Evolutionary conservation across 2,329 filamentous ascomycete species (phyloP).

Genomic region (Ophiocordyceps camponoti-saundersi): DNA sequence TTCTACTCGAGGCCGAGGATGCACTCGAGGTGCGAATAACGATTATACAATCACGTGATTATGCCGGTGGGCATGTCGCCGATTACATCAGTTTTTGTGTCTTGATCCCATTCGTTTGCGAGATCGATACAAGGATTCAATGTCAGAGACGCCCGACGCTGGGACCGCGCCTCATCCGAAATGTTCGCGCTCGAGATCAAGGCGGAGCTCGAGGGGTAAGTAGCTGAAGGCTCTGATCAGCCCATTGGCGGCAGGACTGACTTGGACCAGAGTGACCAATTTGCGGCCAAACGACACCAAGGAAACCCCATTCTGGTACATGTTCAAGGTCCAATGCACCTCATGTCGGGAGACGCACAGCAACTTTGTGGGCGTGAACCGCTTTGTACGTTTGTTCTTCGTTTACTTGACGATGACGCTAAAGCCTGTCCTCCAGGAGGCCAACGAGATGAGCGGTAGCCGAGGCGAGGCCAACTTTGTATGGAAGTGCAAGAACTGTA

Average conservation of each 20-base stretch:
- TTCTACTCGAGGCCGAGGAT: not conserved
- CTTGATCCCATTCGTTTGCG: too few relatives aligned
- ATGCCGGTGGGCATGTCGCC: not conserved
- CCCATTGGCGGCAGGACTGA: not conserved
- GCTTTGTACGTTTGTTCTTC: conserved; percentile 49
- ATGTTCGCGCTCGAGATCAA: conserved; percentile 53
- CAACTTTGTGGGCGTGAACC: conserved; percentile 72
- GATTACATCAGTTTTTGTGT: too few relatives aligned
- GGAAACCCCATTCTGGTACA: conserved; percentile 83
- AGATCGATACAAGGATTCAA: too few relatives aligned
- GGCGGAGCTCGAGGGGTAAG: conserved; percentile 54
- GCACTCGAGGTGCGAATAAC: not conserved
- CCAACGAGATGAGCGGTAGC: conserved; percentile 80
- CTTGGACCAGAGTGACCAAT: conserved; percentile 57
- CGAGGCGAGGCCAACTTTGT: conserved; percentile 96
- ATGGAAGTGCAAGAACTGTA: conserved; percentile 99
- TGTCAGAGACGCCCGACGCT: too few relatives aligned
- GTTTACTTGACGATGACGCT: not conserved
- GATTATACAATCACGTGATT: not conserved
- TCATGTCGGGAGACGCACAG: conserved; percentile 83
- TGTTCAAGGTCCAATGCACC: conserved; percentile 96
- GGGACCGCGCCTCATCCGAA: conserved; percentile 2
- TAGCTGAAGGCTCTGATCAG: conserved; percentile 1
- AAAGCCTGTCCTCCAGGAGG: conserved; percentile 42
- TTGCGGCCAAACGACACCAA: conserved; percentile 70